Evolutionary conservation across 345 rosid species (phyloP), one percentile per base, ranked within the genome.

Genomic region (Toxicodendron radicans): DNA sequence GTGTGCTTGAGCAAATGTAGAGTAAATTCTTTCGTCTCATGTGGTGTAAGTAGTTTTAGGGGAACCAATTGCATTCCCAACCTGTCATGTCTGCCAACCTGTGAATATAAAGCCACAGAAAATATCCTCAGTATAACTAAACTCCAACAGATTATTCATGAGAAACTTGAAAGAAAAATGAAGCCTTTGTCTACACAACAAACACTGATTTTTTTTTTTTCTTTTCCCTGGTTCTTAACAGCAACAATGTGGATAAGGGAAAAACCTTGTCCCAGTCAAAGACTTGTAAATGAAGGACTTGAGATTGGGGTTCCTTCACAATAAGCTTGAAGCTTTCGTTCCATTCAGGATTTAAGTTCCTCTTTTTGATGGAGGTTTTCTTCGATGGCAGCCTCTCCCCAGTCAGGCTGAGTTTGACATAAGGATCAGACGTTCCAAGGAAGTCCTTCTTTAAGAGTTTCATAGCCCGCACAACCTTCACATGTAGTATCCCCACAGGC

Each of bases 251-350:
- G 14, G 23, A 35, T 46, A 69, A 33, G 56, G 5, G 45, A 20
- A 18, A 68, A 71, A 91, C 97, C 94, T 91, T 89, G 85, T 91
- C 94, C 97, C 97, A 91, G 70, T 91, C 97, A 49, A 80, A 87
- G 76, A 91, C 94, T 83, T 87, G 83, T 30, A 91, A 48, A 46
- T 87, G 86, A 68, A 91, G 93, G 64, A 76, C 86, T 87, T 91
- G 97, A 73, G 89, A 66, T 14, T 48, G 46, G 30, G 91, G 92
- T 21, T 91, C 93, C 80, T 85, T 89, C 23, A 91, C 92, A 7
- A 85, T 30, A 58, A 91, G 87, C 83, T 89, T 85, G 86, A 91
- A 91, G 79, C 77, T 74, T 85, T 91, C 97, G 11, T 89, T 91
- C 97, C 97, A 91, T 74, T 79, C 90, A 5, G 97, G 97, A 79